A percentile compares a stretch with the other conserved stretches of the same genome.
Conservation (phyloP, 306 rosid species). For the Calophaca sinica region DNA sequence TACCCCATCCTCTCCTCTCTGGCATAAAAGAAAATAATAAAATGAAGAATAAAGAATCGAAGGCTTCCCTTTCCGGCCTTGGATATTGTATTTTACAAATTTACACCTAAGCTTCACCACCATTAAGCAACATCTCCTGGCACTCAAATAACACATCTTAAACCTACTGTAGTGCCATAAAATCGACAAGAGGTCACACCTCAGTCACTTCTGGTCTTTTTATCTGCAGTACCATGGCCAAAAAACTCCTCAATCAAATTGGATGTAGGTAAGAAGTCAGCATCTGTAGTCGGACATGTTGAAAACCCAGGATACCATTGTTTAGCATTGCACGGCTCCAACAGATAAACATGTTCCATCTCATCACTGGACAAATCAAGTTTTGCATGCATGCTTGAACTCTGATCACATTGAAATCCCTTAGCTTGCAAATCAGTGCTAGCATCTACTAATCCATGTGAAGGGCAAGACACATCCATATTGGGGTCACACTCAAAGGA, state of each 20-base stretch:
- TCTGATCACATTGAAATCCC: slow-evolving; percentile 46
- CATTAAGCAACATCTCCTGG: slow-evolving; percentile 1
- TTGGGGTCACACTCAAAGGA: slow-evolving; percentile 44
- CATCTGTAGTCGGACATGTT: slow-evolving; percentile 41
- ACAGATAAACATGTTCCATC: slow-evolving; percentile 50
- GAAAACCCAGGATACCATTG: slow-evolving; percentile 59
- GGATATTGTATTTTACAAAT: slow-evolving; percentile 16
- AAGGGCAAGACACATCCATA: slow-evolving; percentile 39
- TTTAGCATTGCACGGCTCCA: slow-evolving; percentile 53
- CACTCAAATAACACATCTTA: not conserved
- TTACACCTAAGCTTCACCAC: slow-evolving; percentile 1
- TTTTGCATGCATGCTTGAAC: slow-evolving; percentile 40
- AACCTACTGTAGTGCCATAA: slow-evolving; percentile 1
- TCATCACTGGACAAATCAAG: slow-evolving; percentile 40
- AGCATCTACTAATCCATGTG: slow-evolving; percentile 43
- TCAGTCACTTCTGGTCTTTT: slow-evolving; percentile 45
- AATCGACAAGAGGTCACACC: slow-evolving; percentile 22
- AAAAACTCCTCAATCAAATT: slow-evolving; percentile 68
- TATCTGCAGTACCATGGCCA: slow-evolving; percentile 48
- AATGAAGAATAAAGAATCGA: slow-evolving; percentile 34
- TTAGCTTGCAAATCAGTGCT: slow-evolving; percentile 37
- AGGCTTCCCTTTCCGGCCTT: slow-evolving; percentile 12
- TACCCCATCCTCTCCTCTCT: not conserved
- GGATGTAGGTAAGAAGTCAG: slow-evolving; percentile 63
- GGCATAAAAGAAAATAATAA: not conserved